Evolutionary conservation across 2,329 filamentous ascomycete genomes (phyloP), one percentile per base, ranked within the genome.

Genomic region (Ophiostoma novo-ulmi): DNA sequence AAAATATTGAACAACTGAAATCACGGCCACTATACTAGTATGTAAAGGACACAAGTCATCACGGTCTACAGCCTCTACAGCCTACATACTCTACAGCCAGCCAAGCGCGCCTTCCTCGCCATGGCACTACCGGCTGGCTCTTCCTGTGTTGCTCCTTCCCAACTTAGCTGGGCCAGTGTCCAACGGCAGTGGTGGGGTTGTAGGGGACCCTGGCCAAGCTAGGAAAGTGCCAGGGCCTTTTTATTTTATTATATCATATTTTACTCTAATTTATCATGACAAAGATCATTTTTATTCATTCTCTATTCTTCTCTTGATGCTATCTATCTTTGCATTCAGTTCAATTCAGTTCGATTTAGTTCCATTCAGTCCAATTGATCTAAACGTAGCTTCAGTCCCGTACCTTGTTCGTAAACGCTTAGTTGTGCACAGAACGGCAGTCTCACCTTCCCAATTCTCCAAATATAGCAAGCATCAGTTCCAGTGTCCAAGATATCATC

Each of bases 151-250:
- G 64, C 64, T 66, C 64, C 64, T 66, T 66, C 64, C 38, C 64
- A 66, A 39, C 20, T 20, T 36, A 66, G 64, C 64, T 66, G 17
- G 38, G 64, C 64, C 38, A 36, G 17, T 38, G n/a, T 39, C 64
- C 64, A 66, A 41, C 64, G 38, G 64, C 38, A 13, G 64, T 66
- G 36, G 64, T 66, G 64, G 64, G 64, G 64, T 66, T 26, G 39
- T 52, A 67, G 22, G 55, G 70, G 52, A 52, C 70, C 69, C 66
- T 70, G 69, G 66, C 65, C 55, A 55, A 68, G 66, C 70, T 70
- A 70, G 39, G 70, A 48, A 70, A 36, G 70, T 41, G 31, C 31
- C 36, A 44, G 36, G 20, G 36, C n/a, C 38, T 10, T 31, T 7
- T 61, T 26, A 20, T 55, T 22, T 55, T 55, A n/a, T 41, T 22